Evolutionary conservation across 225 moss, liverwort and hornwort genomes (phyloP).

Genomic region (Rhytidiadelphus loreus): DNA sequence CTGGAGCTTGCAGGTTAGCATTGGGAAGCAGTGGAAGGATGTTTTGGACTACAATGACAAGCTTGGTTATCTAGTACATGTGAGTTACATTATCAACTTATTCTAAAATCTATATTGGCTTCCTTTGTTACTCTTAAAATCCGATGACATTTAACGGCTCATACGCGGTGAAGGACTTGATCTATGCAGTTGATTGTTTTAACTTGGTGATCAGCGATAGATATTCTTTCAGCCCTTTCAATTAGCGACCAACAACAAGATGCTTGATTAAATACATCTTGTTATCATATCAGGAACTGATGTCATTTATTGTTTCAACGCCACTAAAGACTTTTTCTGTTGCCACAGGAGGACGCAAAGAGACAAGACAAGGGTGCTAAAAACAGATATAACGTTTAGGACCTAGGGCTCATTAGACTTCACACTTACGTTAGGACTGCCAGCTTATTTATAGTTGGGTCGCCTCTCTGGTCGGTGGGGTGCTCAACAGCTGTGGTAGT

Average conservation of each 20-base stretch:
- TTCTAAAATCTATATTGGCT: not conserved
- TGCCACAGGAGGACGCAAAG: constrained; percentile 61
- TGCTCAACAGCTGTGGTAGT: not conserved
- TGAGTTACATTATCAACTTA: constrained; percentile 1
- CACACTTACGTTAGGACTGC: not conserved
- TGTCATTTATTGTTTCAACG: not conserved
- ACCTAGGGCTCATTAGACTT: not conserved
- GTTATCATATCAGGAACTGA: not conserved
- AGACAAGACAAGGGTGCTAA: constrained; percentile 65
- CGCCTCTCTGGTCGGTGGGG: not conserved
- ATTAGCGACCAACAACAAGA: not conserved
- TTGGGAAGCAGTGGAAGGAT: constrained; percentile 88
- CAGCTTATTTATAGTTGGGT: not conserved
- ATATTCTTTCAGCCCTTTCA: not conserved
- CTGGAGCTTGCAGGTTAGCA: constrained; percentile 39
- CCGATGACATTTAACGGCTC: not conserved
- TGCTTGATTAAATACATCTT: not conserved
- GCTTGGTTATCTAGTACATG: constrained; percentile 64
- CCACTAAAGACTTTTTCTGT: not conserved
- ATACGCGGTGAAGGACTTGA: not conserved
- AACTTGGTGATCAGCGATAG: not conserved
- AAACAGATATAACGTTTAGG: constrained; percentile 60
- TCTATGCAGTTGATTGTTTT: not conserved
- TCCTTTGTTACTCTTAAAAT: not conserved
- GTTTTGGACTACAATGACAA: constrained; percentile 67